phyloP scores from a whole-genome alignment of 805 yeast species.

The Candida verbasci region DNA sequence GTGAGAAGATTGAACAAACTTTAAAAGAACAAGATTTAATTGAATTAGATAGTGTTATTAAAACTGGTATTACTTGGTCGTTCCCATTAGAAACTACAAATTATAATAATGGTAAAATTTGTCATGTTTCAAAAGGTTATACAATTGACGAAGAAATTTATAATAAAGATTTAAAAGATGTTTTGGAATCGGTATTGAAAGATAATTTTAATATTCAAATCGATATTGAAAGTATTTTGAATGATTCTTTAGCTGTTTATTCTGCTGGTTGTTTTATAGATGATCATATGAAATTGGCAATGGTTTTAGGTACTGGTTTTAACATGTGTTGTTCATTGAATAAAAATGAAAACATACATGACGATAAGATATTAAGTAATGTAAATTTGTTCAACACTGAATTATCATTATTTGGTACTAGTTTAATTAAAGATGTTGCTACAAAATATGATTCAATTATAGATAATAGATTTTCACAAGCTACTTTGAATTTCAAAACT shows the following conservation, averaged over 20 bases:
- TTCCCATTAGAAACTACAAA: slow-evolving; percentile 46
- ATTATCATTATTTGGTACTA: slow-evolving; percentile 49
- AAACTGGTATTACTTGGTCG: slow-evolving; percentile 52
- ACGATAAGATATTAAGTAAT: slow-evolving; percentile 10
- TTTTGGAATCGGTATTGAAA: slow-evolving; percentile 34
- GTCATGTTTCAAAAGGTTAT: slow-evolving; percentile 62
- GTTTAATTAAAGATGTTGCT: slow-evolving; percentile 22
- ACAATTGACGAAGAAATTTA: slow-evolving; percentile 38
- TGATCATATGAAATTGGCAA: slow-evolving; percentile 38
- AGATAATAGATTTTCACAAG: slow-evolving; percentile 20
- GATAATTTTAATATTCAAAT: slow-evolving; percentile 23
- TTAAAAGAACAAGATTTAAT: slow-evolving; percentile 14
- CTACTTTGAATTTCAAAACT: slow-evolving; percentile 17
- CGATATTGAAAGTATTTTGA: slow-evolving; percentile 45
- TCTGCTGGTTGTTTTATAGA: slow-evolving; percentile 46
- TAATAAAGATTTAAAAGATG: slow-evolving; percentile 35
- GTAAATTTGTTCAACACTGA: slow-evolving; percentile 45
- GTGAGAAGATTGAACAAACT: slow-evolving; percentile 26
- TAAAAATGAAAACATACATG: slow-evolving; percentile 13
- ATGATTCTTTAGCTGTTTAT: slow-evolving; percentile 65
- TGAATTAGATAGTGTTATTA: slow-evolving; percentile 15
- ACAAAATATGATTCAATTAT: slow-evolving; percentile 39
- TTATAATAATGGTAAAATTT: slow-evolving; percentile 42
- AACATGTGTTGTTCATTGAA: slow-evolving; percentile 46
- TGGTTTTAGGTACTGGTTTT: slow-evolving; percentile 68